Conservation (phyloP, 169 alveolate genomes). For the Eimeria nieschulzi region DNA sequence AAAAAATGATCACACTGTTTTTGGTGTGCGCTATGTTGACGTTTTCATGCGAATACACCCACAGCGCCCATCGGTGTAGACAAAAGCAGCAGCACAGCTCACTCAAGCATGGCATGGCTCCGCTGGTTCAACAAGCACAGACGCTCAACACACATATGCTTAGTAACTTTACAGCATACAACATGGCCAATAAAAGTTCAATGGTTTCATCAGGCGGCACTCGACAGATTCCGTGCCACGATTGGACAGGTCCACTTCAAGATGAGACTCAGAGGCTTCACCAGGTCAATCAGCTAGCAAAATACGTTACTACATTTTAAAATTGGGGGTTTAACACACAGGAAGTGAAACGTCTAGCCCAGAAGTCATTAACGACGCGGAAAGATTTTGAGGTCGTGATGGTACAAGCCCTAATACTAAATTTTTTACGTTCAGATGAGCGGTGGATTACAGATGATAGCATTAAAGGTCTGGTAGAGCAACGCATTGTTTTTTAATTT, state of each 20-base stretch:
- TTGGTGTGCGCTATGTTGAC: not conserved
- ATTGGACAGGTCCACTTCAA: conserved; percentile 26
- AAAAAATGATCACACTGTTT: not conserved
- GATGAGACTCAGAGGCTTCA: conserved; percentile 1
- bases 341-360: conserved; percentile 16
- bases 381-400: not conserved
- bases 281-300: conserved; percentile 7
- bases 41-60: not conserved
- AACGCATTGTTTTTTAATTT: not conserved
- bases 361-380: conserved; percentile 7
- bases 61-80: not conserved
- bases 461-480: not conserved
- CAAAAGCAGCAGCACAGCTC: not conserved
- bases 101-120: not conserved
- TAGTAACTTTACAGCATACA: not conserved
- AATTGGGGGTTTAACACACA: not conserved
- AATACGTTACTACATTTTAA: not conserved
- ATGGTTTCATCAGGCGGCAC: not conserved
- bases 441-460: conserved; percentile 26
- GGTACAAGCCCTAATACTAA: conserved; percentile 4
- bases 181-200: not conserved
- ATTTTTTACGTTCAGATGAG: not conserved
- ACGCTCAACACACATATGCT: not conserved
- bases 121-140: not conserved
- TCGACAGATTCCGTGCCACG: conserved; percentile 3